Base-by-base conservation (phyloP, 1,284 basidiomycete genomes). In the Puccinia triticina region DNA sequence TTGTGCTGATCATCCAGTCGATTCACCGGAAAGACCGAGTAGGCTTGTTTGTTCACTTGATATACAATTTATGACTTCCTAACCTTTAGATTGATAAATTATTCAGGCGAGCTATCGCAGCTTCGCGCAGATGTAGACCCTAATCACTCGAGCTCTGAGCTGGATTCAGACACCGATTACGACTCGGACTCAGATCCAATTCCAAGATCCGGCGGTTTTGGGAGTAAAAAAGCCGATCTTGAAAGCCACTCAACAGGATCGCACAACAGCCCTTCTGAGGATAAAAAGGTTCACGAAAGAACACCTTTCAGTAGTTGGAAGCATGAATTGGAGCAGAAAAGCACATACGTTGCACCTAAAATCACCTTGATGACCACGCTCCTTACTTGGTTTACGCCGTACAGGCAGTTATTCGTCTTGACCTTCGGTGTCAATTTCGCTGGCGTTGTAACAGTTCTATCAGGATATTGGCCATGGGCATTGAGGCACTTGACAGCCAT, bases 301-400 rank as follows among this genome's bases (percentile, higher is more conserved):
- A 26, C n/a, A 8, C 7, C 57, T n/a, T 59, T 18, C 14, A 29
- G 10, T 32, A 18, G n/a, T 29, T 59, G 57, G 57, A 59, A 59
- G 57, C 26, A 59, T 61, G 29, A 32, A 18, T 16, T 61, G 29
- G 29, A 32, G 16, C 2, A 32, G 26, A 61, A 61, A 61, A 61
- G 59, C 16, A 8, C 26, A 61, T 34, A 34, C 16, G 29, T 14
- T 10, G 14, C 32, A 32, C 59, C 59, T 18, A n/a, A 34, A 32
- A 61, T 34, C 10, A 32, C 11, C 26, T 4, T 2, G 59, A 16
- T 29, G 59, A 61, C 59, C 29, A 61, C 14, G 5, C 29, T 61
- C 16, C 5, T 61, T 11, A 73, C 78, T 26, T 80, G 78, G 78
- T 61, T 80, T 57, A 80, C 67, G 2, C 67, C 69, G 26, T 80